A percentile compares a stretch with the other conserved stretches of the same genome.
Conservation (phyloP, 306 rosid genomes). For the Prunus mume region DNA sequence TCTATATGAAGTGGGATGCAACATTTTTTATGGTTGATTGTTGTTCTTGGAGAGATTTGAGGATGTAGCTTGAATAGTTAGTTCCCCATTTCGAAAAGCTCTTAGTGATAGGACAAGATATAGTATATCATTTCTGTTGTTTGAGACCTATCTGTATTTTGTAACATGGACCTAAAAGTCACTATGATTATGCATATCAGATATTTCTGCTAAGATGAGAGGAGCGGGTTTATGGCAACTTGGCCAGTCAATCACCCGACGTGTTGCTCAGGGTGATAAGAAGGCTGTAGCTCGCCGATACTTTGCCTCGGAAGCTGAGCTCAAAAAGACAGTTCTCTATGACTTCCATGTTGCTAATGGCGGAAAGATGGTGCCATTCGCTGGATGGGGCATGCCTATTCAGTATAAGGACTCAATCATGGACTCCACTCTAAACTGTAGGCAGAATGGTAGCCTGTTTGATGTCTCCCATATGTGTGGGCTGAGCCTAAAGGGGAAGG, state of each 20-base stretch:
- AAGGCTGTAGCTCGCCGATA: constrained; percentile 68
- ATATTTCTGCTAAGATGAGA: constrained; percentile 9
- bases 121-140: background rate
- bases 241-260: constrained; percentile 81
- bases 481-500: constrained; percentile 89
- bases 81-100: background rate
- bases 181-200: background rate
- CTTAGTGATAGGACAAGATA: background rate
- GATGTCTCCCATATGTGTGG: constrained; percentile 95
- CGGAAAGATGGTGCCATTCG: constrained; percentile 97
- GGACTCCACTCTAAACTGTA: constrained; percentile 84
- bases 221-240: constrained; percentile 25
- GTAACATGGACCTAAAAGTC: background rate
- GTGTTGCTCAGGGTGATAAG: constrained; percentile 73
- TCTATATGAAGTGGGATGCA: background rate
- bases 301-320: constrained; percentile 71
- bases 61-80: background rate
- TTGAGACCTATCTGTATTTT: background rate
- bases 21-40: background rate
- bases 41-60: background rate
- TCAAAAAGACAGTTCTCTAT: constrained; percentile 74
- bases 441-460: constrained; percentile 79
- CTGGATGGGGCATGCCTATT: constrained; percentile 98
- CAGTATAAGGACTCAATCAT: constrained; percentile 95
- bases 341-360: constrained; percentile 87